Evolutionary conservation across 2,329 filamentous ascomycete genomes (phyloP).

Genomic region (Venturia asperata): DNA sequence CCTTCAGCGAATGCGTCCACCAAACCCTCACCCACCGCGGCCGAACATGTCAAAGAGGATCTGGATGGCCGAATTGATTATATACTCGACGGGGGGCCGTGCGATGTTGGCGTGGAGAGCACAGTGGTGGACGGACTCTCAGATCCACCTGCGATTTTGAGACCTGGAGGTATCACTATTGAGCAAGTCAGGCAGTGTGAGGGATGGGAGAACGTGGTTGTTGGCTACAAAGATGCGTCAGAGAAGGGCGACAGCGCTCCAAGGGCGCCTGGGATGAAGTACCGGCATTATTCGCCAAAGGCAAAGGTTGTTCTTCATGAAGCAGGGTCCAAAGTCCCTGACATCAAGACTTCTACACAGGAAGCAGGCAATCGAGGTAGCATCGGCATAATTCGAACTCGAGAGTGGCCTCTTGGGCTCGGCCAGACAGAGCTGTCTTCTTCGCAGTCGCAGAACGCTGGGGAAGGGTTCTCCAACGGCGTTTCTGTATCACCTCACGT

Average conservation of each 20-base stretch:
- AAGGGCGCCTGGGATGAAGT: constrained; percentile 95
- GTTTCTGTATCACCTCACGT: not conserved
- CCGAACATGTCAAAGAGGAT: constrained; percentile 82
- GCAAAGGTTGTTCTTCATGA: constrained; percentile 82
- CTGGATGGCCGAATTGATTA: constrained; percentile 73
- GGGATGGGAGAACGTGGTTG: constrained; percentile 73
- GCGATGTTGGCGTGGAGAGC: constrained; percentile 86
- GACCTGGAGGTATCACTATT: constrained; percentile 81
- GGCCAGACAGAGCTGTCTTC: not conserved
- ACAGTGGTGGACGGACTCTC: constrained; percentile 91
- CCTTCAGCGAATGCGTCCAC: constrained; percentile 94
- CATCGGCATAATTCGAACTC: constrained; percentile 16
- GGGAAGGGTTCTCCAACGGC: not conserved
- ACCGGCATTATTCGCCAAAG: constrained; percentile 92
- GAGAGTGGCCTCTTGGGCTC: constrained; percentile 14
- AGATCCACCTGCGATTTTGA: constrained; percentile 69
- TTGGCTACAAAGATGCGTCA: constrained; percentile 71
- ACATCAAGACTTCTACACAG: not conserved
- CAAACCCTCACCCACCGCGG: constrained; percentile 83
- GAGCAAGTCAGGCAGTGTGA: constrained; percentile 65
- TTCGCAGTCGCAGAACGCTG: not conserved
- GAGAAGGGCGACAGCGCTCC: constrained; percentile 48
- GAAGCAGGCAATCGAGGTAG: not conserved
- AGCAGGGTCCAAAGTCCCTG: constrained; percentile 22
- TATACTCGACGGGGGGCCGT: constrained; percentile 83